These are phyloP conservation scores for Anthracocystis panici-leucophaei DNA, from an alignment of 1,284 basidiomycete genomes.

Conservation along the genomic window DNA sequence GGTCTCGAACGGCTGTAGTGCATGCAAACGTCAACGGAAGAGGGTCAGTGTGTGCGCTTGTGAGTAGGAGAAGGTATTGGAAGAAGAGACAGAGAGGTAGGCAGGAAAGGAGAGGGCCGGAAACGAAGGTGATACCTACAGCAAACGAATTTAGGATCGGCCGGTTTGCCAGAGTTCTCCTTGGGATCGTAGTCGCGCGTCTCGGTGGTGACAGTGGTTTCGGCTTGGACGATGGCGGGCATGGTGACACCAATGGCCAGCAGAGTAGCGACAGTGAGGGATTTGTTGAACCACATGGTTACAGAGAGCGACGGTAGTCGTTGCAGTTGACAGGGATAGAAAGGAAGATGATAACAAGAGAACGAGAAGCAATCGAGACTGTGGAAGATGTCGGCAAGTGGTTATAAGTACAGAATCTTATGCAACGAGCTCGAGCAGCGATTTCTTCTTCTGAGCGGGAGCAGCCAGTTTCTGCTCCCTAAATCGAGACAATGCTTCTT, in stretches of 20 bases:
- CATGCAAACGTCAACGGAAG: not conserved
- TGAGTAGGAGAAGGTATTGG: no score
- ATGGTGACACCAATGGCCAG: not conserved
- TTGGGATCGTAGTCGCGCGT: not conserved
- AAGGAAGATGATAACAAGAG: not conserved
- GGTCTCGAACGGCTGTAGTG: not conserved
- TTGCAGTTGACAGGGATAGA: not conserved
- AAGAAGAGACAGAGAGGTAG: no score
- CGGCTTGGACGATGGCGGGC: not conserved
- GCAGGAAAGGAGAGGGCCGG: not conserved
- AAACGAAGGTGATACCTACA: not conserved
- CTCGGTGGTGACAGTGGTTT: not conserved
- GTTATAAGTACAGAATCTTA: no score
- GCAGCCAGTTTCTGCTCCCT: no score
- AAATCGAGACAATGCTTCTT: no score
- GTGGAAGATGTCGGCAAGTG: not conserved
- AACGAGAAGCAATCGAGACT: not conserved
- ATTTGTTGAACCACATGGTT: not conserved
- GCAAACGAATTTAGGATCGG: constrained; percentile 2
- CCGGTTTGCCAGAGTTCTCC: not conserved
- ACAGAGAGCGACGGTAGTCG: no score
- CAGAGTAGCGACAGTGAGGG: not conserved
- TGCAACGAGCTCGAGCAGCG: no score
- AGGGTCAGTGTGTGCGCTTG: no score
- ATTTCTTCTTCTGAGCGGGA: no score